These are phyloP conservation scores for Amaranthus hypochondriacus DNA, from an alignment of 148 eudicot species.

Conservation along the genomic window DNA sequence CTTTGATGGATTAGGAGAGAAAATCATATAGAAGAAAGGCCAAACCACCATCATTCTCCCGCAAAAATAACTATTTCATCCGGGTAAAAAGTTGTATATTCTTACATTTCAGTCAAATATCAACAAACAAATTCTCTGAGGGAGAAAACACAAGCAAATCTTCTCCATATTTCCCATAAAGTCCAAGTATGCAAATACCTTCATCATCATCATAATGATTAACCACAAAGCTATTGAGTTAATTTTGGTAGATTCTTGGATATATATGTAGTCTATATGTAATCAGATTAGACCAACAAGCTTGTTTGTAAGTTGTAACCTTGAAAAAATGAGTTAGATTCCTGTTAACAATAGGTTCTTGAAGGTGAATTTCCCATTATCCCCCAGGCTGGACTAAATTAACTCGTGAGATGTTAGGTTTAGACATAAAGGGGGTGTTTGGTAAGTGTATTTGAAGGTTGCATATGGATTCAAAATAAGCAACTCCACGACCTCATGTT, in stretches of 20 bases:
- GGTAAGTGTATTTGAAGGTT: too few species aligned
- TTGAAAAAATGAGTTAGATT: too few species aligned
- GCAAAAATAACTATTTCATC: too few species aligned
- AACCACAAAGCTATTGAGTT: not conserved
- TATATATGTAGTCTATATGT: not conserved
- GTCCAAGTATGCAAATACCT: not conserved
- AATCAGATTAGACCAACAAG: too few species aligned
- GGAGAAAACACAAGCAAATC: not conserved
- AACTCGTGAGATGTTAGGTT: too few species aligned
- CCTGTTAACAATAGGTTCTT: too few species aligned
- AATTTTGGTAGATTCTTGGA: not conserved
- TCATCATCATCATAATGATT: not conserved
- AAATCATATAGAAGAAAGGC: constrained; percentile 1
- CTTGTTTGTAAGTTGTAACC: too few species aligned
- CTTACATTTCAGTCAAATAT: not conserved
- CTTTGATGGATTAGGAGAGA: not conserved
- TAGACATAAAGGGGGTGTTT: too few species aligned
- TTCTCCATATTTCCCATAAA: not conserved
- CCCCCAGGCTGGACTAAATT: too few species aligned
- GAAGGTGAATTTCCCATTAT: too few species aligned
- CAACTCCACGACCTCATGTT: too few species aligned
- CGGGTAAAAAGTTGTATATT: not conserved
- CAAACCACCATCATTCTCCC: not conserved
- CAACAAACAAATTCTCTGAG: not conserved
- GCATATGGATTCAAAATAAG: too few species aligned